These are phyloP conservation scores for Ustilago crameri DNA, from an alignment of 1,284 basidiomycete genomes.

Conservation along the genomic window DNA sequence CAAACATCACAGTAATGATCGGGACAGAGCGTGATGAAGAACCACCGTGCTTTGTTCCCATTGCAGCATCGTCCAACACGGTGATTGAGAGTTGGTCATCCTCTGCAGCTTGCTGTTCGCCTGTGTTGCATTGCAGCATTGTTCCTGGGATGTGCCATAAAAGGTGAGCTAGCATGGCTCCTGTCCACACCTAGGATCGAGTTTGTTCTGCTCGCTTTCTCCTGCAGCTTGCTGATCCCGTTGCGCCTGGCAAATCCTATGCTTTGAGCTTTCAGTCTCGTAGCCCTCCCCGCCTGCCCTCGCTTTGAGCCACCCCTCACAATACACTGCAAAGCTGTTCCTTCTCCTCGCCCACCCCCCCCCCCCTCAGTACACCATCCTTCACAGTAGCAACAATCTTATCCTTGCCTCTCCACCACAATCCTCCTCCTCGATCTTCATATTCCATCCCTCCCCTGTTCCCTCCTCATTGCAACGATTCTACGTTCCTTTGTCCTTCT, in stretches of 20 bases:
- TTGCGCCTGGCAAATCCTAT: neutral
- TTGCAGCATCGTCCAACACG: too few species aligned
- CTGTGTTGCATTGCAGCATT: constrained; percentile 6
- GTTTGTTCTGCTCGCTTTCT: constrained; percentile 7
- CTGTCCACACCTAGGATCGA: too few species aligned
- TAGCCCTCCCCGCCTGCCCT: too few species aligned
- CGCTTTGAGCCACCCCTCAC: too few species aligned
- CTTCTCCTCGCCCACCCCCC: too few species aligned
- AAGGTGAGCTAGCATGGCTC: too few species aligned
- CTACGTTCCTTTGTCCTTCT: constrained; percentile 3
- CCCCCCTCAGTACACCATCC: neutral
- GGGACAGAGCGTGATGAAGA: too few species aligned
- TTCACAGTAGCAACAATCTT: constrained; percentile 2
- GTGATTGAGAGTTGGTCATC: too few species aligned
- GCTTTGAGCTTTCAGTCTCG: too few species aligned
- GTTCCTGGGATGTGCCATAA: constrained; percentile 7
- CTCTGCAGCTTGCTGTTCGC: neutral
- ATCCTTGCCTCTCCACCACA: constrained; percentile 3
- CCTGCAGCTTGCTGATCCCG: constrained; percentile 2
- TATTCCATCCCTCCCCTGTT: neutral
- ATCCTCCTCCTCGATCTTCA: neutral
- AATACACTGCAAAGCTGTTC: too few species aligned
- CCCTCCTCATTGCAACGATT: constrained; percentile 2
- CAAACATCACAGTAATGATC: too few species aligned
- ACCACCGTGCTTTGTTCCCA: too few species aligned